Evolutionary conservation across 306 rosid species (phyloP).

Genomic region (Fragaria iinumae): DNA sequence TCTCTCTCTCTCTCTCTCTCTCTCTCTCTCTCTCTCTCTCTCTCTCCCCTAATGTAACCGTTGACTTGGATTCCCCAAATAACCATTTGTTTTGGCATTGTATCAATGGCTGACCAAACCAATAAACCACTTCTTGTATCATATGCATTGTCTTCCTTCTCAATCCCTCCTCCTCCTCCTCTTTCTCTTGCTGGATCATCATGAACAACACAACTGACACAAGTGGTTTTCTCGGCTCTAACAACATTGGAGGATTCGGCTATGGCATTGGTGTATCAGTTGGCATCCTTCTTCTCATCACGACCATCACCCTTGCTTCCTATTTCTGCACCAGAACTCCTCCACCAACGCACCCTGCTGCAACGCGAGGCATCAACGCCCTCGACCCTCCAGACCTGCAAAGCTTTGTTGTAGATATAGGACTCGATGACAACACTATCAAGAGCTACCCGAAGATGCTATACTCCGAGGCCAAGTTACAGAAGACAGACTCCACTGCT

Average conservation of each 20-base stretch:
- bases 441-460: slow-evolving; percentile 63
- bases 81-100: slow-evolving; percentile 22
- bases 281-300: slow-evolving; percentile 77
- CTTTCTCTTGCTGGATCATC: background rate
- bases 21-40: slow-evolving; percentile 11
- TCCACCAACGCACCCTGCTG: slow-evolving; percentile 19
- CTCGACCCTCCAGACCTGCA: slow-evolving; percentile 25
- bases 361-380: slow-evolving; percentile 15
- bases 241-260: slow-evolving; percentile 64
- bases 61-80: slow-evolving; percentile 51
- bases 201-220: slow-evolving; percentile 49
- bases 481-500: slow-evolving; percentile 41
- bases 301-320: slow-evolving; percentile 81
- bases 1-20: slow-evolving; percentile 11
- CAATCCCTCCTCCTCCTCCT: slow-evolving; percentile 8
- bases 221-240: slow-evolving; percentile 56
- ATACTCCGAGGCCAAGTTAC: slow-evolving; percentile 62
- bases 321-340: slow-evolving; percentile 65
- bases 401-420: slow-evolving; percentile 54
- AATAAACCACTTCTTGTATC: slow-evolving; percentile 10
- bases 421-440: slow-evolving; percentile 68
- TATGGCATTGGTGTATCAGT: slow-evolving; percentile 83
- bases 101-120: slow-evolving; percentile 32
- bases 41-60: slow-evolving; percentile 23
- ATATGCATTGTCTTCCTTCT: slow-evolving; percentile 8